These are phyloP conservation scores for Trichoderma sp. DNA, from an alignment of 2,329 filamentous ascomycete species.

Conservation along the genomic window DNA sequence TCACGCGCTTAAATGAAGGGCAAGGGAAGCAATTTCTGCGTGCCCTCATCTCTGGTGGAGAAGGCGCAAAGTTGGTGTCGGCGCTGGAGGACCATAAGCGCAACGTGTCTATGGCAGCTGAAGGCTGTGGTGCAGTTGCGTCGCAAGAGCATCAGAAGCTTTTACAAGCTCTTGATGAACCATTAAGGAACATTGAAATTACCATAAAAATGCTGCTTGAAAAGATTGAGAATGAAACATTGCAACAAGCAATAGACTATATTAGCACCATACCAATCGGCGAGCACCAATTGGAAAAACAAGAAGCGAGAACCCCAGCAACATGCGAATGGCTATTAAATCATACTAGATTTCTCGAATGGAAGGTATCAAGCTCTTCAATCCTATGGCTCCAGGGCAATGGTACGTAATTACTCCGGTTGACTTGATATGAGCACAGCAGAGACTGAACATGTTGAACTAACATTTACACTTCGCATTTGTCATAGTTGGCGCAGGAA, in stretches of 20 bases:
- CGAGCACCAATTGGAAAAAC: constrained; percentile 1
- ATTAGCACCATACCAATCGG: not conserved
- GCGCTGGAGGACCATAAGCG: not conserved
- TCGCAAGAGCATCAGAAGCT: not conserved
- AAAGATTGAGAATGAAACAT: not conserved
- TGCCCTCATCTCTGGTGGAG: constrained; percentile 4
- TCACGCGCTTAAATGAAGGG: not conserved
- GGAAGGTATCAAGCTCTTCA: not conserved
- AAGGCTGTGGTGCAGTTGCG: not conserved
- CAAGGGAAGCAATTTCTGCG: constrained; percentile 7
- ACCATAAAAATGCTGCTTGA: not conserved
- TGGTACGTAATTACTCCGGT: not conserved
- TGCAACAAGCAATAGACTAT: not conserved
- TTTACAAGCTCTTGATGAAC: not conserved
- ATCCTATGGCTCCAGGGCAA: constrained; percentile 6
- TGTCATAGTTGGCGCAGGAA: not conserved
- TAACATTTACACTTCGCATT: not conserved
- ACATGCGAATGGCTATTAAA: constrained; percentile 12
- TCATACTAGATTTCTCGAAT: not conserved
- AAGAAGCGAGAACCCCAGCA: not conserved
- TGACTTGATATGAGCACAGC: not conserved
- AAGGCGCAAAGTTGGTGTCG: not conserved
- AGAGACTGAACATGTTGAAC: not conserved
- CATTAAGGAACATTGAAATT: not conserved
- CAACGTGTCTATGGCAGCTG: not conserved